These are phyloP conservation scores for Triticum urartu DNA, from an alignment of 176 grass and related monocot species.

Conservation along the genomic window DNA sequence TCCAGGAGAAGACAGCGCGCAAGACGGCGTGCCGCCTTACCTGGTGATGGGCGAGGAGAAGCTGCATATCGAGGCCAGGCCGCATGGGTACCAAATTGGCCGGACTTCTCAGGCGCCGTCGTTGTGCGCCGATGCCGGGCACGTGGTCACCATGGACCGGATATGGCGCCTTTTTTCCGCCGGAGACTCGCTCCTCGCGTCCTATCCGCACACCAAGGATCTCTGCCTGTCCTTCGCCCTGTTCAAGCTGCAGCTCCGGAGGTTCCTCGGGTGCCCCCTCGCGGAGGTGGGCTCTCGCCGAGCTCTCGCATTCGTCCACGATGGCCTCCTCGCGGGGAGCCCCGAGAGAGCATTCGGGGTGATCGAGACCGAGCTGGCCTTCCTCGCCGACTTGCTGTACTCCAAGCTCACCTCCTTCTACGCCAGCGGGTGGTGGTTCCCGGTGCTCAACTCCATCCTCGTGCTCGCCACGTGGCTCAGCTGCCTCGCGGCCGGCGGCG, in stretches of 20 bases:
- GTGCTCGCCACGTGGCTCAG: conserved; percentile 39
- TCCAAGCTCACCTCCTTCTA: conserved; percentile 53
- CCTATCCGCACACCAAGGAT: conserved; percentile 25
- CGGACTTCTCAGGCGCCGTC: not conserved
- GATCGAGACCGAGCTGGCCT: conserved; percentile 44
- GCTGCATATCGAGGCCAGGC: conserved; percentile 36
- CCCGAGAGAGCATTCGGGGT: conserved; percentile 34
- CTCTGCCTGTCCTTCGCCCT: conserved; percentile 38
- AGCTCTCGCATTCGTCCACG: conserved; percentile 32
- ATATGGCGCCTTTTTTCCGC: conserved; percentile 29
- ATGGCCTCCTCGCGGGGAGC: conserved; percentile 18
- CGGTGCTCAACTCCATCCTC: conserved; percentile 31
- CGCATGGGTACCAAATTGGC: conserved; percentile 38
- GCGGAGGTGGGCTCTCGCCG: conserved; percentile 38
- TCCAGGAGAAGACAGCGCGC: not conserved
- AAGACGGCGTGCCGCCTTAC: conserved; percentile 26
- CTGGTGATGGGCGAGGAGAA: conserved; percentile 52
- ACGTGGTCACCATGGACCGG: conserved; percentile 31
- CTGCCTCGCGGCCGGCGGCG: conserved; percentile 37
- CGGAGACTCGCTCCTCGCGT: conserved; percentile 19
- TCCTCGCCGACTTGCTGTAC: conserved; percentile 52
- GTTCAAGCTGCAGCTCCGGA: conserved; percentile 53
- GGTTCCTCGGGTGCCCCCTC: conserved; percentile 36
- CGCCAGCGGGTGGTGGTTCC: conserved; percentile 55
- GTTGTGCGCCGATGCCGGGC: conserved; percentile 1